Evolutionary conservation across 2,329 filamentous ascomycete genomes (phyloP).

Genomic region (Botrytis byssoidea): DNA sequence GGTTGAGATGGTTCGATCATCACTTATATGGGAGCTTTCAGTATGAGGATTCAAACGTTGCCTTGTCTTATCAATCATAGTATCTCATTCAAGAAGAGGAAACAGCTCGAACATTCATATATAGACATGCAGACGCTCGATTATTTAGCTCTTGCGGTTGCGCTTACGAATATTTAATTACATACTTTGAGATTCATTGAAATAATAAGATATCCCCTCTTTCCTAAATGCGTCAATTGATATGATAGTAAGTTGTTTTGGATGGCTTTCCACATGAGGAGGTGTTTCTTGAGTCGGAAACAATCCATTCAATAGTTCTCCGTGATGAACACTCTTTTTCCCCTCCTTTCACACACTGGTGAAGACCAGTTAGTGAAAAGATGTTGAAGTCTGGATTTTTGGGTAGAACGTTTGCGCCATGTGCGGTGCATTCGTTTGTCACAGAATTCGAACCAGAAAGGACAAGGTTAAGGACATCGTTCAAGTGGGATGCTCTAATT

Average conservation of each 20-base stretch:
- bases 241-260: not conserved
- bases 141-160: not conserved
- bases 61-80: not conserved
- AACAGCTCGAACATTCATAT: not conserved
- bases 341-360: not conserved
- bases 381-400: not conserved
- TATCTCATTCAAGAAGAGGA: not conserved
- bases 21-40: not conserved
- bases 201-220: accelerated
- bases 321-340: not conserved
- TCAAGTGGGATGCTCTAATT: not conserved
- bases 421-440: not conserved
- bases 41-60: not conserved
- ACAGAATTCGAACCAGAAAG: not conserved
- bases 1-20: not conserved
- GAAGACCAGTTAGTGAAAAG: not conserved
- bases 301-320: not conserved
- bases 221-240: not conserved
- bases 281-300: not conserved
- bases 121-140: not conserved
- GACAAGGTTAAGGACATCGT: not conserved
- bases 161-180: not conserved
- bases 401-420: not conserved
- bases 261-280: not conserved
- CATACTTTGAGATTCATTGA: not conserved